Evolutionary conservation across 371 early-diverging fungal genomes (phyloP).

Genomic region (Basidiobolus meristosporus): DNA sequence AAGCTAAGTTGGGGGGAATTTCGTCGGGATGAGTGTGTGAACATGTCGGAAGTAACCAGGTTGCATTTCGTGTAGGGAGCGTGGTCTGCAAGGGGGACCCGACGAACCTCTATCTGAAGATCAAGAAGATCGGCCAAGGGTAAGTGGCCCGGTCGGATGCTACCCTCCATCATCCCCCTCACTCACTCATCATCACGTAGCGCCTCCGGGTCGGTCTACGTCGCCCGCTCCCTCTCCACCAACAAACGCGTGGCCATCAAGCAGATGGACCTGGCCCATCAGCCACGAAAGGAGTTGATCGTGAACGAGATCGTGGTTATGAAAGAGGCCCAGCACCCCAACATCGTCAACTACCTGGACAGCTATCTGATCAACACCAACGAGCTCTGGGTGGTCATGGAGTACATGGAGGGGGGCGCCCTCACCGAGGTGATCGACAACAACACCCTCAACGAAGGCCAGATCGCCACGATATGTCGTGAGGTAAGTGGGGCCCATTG

Average conservation of each 20-base stretch:
- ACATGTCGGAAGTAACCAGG: not conserved
- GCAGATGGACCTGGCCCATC: constrained; percentile 84
- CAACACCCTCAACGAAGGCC: constrained; percentile 73
- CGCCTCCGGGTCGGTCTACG: constrained; percentile 90
- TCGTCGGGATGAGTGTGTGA: not conserved
- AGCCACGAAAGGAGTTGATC: constrained; percentile 85
- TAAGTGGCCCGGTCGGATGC: constrained; percentile 10
- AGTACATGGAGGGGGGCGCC: constrained; percentile 96
- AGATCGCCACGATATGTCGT: constrained; percentile 77
- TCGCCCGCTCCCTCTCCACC: constrained; percentile 47
- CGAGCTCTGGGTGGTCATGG: constrained; percentile 97
- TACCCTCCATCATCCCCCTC: not conserved
- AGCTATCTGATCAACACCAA: constrained; percentile 57
- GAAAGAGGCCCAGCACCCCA: constrained; percentile 85
- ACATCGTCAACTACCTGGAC: constrained; percentile 89
- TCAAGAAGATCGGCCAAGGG: constrained; percentile 93
- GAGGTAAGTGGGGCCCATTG: constrained; percentile 36
- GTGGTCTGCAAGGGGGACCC: constrained; percentile 84
- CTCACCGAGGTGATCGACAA: constrained; percentile 92
- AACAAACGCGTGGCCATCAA: constrained; percentile 83
- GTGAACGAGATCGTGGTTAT: constrained; percentile 92
- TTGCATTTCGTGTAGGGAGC: constrained; percentile 8
- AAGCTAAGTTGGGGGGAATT: constrained; percentile 27
- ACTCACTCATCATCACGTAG: constrained; percentile 12
- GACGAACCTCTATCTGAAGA: constrained; percentile 58